A percentile compares a stretch with the other conserved stretches of the same genome.
Conservation (phyloP, 2,329 filamentous ascomycete species). For the Acephala macrosclerotiorum region DNA sequence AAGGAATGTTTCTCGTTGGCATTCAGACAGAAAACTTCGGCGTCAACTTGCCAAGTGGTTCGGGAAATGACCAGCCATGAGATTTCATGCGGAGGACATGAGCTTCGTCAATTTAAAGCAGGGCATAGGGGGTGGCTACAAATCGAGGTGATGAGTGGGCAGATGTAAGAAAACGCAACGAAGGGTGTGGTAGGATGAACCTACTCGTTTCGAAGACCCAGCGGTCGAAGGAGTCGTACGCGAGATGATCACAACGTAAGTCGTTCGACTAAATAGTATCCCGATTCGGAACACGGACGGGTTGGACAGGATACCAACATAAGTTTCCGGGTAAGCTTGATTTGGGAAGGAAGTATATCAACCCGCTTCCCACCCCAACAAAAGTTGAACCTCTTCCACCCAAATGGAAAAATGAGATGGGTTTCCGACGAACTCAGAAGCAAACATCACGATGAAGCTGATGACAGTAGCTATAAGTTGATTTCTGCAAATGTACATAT, state of each 20-base stretch:
- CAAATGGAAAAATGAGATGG: background rate
- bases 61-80: conserved; percentile 22
- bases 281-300: no score
- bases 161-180: background rate
- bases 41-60: conserved; percentile 8
- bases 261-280: no score
- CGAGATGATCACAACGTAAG: no score
- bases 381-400: background rate
- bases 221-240: conserved; percentile 12
- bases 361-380: no score
- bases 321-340: no score
- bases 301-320: no score
- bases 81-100: conserved; percentile 19
- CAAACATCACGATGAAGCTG: background rate
- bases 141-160: background rate
- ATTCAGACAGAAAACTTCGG: conserved; percentile 24
- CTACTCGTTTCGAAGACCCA: conserved; percentile 23
- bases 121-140: conserved; percentile 21
- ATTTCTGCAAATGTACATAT: background rate
- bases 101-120: conserved; percentile 22
- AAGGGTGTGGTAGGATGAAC: background rate
- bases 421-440: background rate
- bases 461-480: background rate
- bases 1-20: conserved; percentile 17
- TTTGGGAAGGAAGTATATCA: no score